These are phyloP conservation scores for Pichia exigua DNA, from an alignment of 805 yeast genomes.

Conservation along the genomic window DNA sequence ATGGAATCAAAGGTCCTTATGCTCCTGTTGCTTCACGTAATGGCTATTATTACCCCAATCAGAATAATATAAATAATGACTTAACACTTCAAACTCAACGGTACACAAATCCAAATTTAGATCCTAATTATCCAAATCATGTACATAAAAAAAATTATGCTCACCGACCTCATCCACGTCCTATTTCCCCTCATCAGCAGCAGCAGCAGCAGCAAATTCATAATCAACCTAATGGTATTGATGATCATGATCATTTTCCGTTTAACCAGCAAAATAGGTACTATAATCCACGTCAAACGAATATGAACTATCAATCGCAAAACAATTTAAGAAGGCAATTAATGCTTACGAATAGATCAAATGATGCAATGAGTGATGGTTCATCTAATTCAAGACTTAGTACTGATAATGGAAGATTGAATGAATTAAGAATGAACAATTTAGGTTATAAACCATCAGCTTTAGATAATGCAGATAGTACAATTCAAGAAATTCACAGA, in stretches of 20 bases:
- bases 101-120: not conserved
- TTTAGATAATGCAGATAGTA: conserved; percentile 8
- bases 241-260: not conserved
- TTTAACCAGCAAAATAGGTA: not conserved
- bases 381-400: conserved; percentile 6
- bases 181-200: not conserved
- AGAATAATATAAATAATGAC: not conserved
- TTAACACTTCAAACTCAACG: not conserved
- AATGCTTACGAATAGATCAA: conserved; percentile 25
- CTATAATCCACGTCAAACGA: not conserved
- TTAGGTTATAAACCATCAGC: conserved; percentile 2
- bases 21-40: conserved; percentile 1
- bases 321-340: conserved; percentile 11
- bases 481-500: conserved; percentile 26
- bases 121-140: not conserved
- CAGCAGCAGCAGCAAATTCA: conserved; percentile 10
- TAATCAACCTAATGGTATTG: not conserved
- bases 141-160: not conserved
- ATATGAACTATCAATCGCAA: not conserved
- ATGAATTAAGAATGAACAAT: conserved; percentile 7
- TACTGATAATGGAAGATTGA: not conserved
- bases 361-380: not conserved
- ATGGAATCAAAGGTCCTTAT: conserved; percentile 14
- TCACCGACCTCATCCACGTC: not conserved
- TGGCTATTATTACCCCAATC: conserved; percentile 6